These are phyloP conservation scores for Fagopyrum tataricum DNA, from an alignment of 148 eudicot species.

Conservation along the genomic window DNA sequence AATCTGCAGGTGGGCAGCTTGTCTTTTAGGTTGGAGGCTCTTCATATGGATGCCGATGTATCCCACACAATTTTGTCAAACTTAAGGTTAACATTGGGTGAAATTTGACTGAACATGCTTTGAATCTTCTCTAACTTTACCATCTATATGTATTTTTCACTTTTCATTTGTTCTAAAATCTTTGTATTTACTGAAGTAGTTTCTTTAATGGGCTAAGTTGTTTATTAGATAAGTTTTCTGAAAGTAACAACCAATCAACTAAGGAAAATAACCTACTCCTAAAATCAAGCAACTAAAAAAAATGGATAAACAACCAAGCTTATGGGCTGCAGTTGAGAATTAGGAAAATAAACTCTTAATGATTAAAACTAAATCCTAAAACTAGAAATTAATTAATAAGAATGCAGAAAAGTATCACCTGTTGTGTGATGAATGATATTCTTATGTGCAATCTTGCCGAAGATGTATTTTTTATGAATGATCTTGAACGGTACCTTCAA, in stretches of 20 bases:
- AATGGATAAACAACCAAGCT: too few species aligned
- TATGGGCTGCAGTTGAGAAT: too few species aligned
- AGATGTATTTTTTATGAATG: conserved; percentile 85
- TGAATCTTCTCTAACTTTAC: too few species aligned
- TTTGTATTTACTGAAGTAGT: not conserved
- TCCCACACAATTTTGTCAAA: not conserved
- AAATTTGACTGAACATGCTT: too few species aligned
- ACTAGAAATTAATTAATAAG: too few species aligned
- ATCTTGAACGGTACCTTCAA: conserved; percentile 57
- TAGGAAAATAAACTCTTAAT: conserved; percentile 12
- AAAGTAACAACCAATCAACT: too few species aligned
- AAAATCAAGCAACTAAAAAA: too few species aligned
- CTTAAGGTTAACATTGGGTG: too few species aligned
- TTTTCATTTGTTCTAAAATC: not conserved
- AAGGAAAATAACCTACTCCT: too few species aligned
- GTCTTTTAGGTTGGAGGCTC: conserved; percentile 36
- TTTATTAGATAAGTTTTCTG: not conserved
- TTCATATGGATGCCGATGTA: not conserved
- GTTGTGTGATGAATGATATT: not conserved
- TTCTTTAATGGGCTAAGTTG: not conserved
- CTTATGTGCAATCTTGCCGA: conserved; percentile 69
- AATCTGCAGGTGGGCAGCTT: conserved; percentile 47
- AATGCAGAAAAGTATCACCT: too few species aligned
- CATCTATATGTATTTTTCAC: too few species aligned
- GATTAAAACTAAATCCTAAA: too few species aligned